Evolutionary conservation across 169 alveolate genomes (phyloP), one percentile per base, ranked within the genome.

Genomic region (Theileria parva): DNA sequence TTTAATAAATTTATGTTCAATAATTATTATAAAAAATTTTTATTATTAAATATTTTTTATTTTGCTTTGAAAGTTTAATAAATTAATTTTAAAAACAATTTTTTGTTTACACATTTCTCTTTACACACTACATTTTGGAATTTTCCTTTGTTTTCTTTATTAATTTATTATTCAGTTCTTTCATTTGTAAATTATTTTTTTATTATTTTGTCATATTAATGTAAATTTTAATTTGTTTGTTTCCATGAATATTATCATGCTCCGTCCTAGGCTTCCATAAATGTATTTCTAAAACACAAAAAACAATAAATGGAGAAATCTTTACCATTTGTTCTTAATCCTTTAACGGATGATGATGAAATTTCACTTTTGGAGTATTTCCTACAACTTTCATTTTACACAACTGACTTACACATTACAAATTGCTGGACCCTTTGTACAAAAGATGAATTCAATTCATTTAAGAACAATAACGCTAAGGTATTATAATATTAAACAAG

Each of bases 341-440:
- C 85, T 1, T 71, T 92, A 27, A 85, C 76, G 32, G 95, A 92
- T 27, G 80, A 87, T 17, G 87, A 85, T 19, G 89, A 72, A 32
- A 87, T 92, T 21, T 39, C 94, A 9, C 75, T 81, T 32, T 83
- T 93, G 85, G 96, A 92, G 85, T 89, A 92, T 80, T 89, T 91
- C 79, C 75, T 92, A 48, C 95, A 92, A 83, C 88, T 92, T 44
- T 91, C 96, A 27, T 92, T 79, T 60, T 86, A 72, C 81, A 92
- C 96, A 3, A 85, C 96, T 17, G 96, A 92, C 51, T 81, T 92
- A 59, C 96, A 92, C 78, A 86, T 92, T 39, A 81, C 89, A 39
- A 86, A 91, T 51, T 94, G 87, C 6, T 87, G 95, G 93, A 64
- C 70, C 59, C 74, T 92, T 37, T 86, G 81, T 63, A 70, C 91